Evolutionary conservation across 495 filamentous ascomycete species (phyloP).

Genomic region (Aeminium ludgeri): DNA sequence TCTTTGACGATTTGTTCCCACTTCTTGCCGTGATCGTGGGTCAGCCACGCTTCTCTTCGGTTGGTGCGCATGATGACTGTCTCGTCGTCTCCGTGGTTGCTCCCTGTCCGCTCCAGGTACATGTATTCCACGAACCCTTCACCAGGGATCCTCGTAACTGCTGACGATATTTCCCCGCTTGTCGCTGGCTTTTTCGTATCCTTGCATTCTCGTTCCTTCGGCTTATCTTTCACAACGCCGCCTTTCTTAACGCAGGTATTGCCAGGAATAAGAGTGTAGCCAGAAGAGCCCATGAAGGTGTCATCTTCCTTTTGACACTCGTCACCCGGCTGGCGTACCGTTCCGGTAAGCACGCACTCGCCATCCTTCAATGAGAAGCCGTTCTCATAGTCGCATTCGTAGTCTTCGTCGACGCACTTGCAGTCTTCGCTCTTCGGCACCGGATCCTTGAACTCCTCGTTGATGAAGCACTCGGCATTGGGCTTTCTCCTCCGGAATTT

Average conservation of each 20-base stretch:
- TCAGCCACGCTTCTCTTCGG: conserved; percentile 46
- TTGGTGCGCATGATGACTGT: conserved; percentile 67
- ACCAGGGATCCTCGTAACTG: conserved; percentile 40
- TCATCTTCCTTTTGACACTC: conserved; percentile 49
- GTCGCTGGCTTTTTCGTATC: conserved; percentile 30
- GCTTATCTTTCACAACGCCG: conserved; percentile 38
- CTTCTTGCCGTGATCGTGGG: conserved; percentile 68
- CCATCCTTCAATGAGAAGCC: conserved; percentile 54
- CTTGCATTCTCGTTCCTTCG: conserved; percentile 39
- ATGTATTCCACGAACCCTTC: conserved; percentile 42
- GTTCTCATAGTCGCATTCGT: conserved; percentile 89
- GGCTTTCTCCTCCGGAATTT: conserved; percentile 65
- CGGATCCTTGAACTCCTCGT: conserved; percentile 57
- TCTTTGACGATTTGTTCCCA: conserved; percentile 52
- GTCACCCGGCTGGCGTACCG: conserved; percentile 34
- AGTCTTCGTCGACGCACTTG: conserved; percentile 66
- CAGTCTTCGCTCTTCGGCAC: conserved; percentile 47
- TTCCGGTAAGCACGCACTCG: conserved; percentile 46
- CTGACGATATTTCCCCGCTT: conserved; percentile 44
- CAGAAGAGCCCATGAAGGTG: conserved; percentile 68
- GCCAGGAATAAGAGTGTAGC: conserved; percentile 82
- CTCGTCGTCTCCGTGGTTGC: conserved; percentile 47
- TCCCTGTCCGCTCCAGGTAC: conserved; percentile 67
- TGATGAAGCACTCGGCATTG: conserved; percentile 75
- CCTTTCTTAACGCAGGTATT: conserved; percentile 55